Conservation (phyloP, 2,329 filamentous ascomycete genomes). For the Cercospora sp. region DNA sequence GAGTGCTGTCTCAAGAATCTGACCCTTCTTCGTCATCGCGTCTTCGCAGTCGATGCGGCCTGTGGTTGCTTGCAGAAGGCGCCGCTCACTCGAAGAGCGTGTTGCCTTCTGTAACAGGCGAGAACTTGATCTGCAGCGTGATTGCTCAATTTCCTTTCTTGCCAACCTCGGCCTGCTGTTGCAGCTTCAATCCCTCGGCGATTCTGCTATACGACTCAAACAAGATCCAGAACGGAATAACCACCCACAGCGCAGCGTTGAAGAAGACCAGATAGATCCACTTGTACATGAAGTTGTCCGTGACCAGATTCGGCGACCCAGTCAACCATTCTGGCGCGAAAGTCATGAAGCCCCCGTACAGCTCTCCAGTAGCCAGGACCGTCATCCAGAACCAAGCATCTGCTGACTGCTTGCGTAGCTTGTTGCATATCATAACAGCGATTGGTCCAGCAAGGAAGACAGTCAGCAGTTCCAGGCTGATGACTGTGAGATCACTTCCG, state of each 20-base stretch:
- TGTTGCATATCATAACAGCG: constrained; percentile 58
- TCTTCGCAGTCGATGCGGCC: background rate
- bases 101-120: background rate
- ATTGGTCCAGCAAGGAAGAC: constrained; percentile 60
- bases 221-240: constrained; percentile 59
- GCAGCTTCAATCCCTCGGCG: constrained; percentile 22
- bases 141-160: constrained; percentile 23
- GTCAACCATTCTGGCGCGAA: constrained; percentile 66
- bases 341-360: constrained; percentile 67
- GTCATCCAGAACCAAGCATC: constrained; percentile 58
- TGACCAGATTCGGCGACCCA: constrained; percentile 58
- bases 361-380: constrained; percentile 61
- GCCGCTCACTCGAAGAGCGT: background rate
- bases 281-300: constrained; percentile 60
- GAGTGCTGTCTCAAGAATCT: background rate
- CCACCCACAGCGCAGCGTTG: constrained; percentile 61
- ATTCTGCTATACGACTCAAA: constrained; percentile 52
- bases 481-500: constrained; percentile 58
- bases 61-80: background rate
- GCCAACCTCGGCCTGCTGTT: constrained; percentile 12
- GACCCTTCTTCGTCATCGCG: background rate
- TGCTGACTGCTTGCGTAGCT: constrained; percentile 37
- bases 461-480: constrained; percentile 62
- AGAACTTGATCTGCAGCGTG: background rate
- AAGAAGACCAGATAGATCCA: constrained; percentile 66